phyloP scores from a whole-genome alignment of 148 eudicot species.

The Heliamphora exappendiculata region DNA sequence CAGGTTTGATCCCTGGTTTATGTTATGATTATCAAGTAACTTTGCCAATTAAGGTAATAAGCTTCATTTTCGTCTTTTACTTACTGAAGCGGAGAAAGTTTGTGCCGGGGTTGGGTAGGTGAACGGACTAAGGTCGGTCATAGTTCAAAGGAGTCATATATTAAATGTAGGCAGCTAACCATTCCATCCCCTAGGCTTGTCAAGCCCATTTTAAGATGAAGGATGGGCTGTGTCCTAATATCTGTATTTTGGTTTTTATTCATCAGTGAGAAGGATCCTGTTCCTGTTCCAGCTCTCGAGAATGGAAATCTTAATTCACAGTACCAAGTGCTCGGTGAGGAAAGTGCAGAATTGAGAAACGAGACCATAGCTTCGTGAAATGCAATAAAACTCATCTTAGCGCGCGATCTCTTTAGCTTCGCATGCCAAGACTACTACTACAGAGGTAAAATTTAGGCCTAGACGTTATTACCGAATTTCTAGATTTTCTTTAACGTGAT shows the following conservation, averaged over 20 bases:
- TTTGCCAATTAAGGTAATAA: no score
- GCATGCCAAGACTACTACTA: not conserved
- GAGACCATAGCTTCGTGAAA: conserved; percentile 14
- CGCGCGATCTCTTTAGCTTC: not conserved
- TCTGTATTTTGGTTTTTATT: not conserved
- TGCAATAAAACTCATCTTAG: not conserved
- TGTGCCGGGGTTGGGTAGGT: no score
- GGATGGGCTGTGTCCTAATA: not conserved
- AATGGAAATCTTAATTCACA: conserved; percentile 14
- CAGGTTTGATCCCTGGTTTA: no score
- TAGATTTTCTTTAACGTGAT: not conserved
- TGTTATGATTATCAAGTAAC: no score
- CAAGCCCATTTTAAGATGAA: no score
- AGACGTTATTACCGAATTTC: not conserved
- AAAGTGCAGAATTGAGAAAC: conserved; percentile 20
- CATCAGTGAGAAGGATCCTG: conserved; percentile 31
- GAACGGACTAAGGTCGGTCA: no score
- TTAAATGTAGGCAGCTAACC: no score
- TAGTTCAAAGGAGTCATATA: no score
- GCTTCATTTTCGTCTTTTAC: no score
- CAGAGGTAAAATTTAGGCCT: not conserved
- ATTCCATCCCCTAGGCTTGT: no score
- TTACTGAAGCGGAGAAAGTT: no score
- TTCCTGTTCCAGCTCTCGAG: conserved; percentile 7
- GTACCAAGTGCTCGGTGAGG: conserved; percentile 31